Evolutionary conservation across 2,329 filamentous ascomycete genomes (phyloP).

Genomic region (Ophiosphaerella herpotricha): DNA sequence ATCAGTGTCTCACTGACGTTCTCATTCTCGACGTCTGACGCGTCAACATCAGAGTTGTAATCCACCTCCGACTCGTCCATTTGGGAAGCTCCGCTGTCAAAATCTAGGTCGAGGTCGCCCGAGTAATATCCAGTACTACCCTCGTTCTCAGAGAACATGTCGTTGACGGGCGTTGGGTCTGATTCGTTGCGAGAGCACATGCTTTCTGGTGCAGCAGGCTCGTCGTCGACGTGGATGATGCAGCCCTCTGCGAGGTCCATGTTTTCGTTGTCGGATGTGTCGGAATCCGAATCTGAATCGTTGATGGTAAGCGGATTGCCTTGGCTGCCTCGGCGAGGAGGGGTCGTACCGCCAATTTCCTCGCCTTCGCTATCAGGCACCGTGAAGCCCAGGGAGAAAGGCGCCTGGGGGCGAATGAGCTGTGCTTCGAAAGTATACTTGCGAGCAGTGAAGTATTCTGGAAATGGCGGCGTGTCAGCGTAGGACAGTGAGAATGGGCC

Average conservation of each 20-base stretch:
- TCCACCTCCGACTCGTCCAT: constrained; percentile 7
- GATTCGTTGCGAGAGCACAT: neutral
- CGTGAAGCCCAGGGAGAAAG: constrained; percentile 34
- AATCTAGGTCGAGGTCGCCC: constrained; percentile 9
- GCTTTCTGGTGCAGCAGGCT: neutral
- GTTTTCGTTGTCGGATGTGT: constrained; percentile 7
- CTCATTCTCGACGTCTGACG: neutral
- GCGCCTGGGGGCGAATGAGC: constrained; percentile 3
- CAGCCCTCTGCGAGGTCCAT: constrained; percentile 10
- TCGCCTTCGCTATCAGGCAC: constrained; percentile 42
- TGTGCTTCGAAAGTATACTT: constrained; percentile 36
- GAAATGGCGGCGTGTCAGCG: constrained; percentile 11
- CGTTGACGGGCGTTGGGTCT: neutral
- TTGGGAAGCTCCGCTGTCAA: constrained; percentile 15
- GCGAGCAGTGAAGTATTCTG: constrained; percentile 39
- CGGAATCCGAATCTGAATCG: constrained; percentile 26
- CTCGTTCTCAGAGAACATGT: constrained; percentile 7
- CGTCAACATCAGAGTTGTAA: constrained; percentile 2
- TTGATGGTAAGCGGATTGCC: constrained; percentile 37
- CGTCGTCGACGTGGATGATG: constrained; percentile 4
- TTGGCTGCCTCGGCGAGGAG: constrained; percentile 26
- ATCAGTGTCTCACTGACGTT: neutral
- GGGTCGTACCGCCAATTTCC: constrained; percentile 12
- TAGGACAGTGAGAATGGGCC: neutral
- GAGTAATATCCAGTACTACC: neutral